Evolutionary conservation across 2,329 filamentous ascomycete genomes (phyloP).

Genomic region (Cladophialophora psammophila): DNA sequence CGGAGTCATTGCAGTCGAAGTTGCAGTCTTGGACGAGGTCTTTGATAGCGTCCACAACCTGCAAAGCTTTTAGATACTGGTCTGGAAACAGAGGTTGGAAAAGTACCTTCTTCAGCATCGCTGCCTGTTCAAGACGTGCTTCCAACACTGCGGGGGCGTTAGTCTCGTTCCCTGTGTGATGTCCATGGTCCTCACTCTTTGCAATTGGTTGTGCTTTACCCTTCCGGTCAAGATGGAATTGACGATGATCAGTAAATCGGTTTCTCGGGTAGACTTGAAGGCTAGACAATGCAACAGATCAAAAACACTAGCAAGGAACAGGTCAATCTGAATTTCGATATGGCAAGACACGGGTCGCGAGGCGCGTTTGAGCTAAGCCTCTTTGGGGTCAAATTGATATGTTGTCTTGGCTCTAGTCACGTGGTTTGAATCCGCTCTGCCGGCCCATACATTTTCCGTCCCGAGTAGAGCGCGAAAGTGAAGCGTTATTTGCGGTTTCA

Average conservation of each 20-base stretch:
- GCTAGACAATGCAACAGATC: not conserved
- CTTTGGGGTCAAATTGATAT: slow-evolving; percentile 2
- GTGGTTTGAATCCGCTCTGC: not conserved
- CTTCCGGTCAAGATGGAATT: not conserved
- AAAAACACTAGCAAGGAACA: not conserved
- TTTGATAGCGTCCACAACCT: slow-evolving; percentile 99
- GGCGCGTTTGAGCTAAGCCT: slow-evolving; percentile 12
- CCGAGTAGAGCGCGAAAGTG: no score
- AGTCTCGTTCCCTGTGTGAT: not conserved
- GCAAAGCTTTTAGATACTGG: slow-evolving; percentile 22
- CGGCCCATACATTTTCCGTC: not conserved
- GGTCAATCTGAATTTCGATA: slow-evolving; percentile 7
- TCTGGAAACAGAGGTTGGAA: not conserved
- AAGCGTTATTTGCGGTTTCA: not conserved
- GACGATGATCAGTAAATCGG: not conserved
- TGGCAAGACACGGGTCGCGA: not conserved
- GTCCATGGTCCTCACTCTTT: slow-evolving; percentile 1
- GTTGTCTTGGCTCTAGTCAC: not conserved
- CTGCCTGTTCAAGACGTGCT: slow-evolving; percentile 94
- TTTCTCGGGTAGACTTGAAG: not conserved
- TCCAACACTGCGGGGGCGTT: slow-evolving; percentile 75
- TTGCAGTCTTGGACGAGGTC: slow-evolving; percentile 99
- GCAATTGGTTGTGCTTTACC: slow-evolving; percentile 1
- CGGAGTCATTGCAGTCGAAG: slow-evolving; percentile 99
- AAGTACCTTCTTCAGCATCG: slow-evolving; percentile 88